Evolutionary conservation across 2,329 filamentous ascomycete genomes (phyloP).

Genomic region (Whalleya microplaca): DNA sequence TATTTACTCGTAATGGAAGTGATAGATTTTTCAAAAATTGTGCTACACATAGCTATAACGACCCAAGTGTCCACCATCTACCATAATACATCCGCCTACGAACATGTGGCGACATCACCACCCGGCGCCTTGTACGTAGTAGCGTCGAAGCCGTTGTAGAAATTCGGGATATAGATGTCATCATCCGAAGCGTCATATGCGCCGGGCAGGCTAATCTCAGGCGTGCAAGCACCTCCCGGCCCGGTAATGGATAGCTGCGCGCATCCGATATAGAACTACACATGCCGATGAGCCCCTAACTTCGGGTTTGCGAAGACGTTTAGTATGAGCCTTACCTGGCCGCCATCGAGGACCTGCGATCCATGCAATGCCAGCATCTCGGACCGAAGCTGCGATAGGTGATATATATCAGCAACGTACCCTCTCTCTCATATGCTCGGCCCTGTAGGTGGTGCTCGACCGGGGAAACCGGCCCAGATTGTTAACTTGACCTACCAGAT

Average conservation of each 20-base stretch:
- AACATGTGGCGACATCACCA: conserved; percentile 25
- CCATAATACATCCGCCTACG: no score
- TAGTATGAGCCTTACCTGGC: conserved; percentile 31
- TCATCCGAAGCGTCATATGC: conserved; percentile 35
- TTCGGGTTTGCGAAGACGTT: no score
- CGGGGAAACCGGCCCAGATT: no score
- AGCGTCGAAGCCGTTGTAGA: conserved; percentile 40
- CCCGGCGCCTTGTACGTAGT: conserved; percentile 37
- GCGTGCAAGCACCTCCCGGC: conserved; percentile 34
- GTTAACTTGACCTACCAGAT: conserved; percentile 36
- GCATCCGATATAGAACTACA: conserved; percentile 43
- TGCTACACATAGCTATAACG: no score
- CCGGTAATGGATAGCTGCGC: conserved; percentile 38
- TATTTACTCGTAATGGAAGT: no score
- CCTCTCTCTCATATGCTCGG: no score
- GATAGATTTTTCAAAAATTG: no score
- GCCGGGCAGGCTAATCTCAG: conserved; percentile 37
- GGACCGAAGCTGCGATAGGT: conserved; percentile 34
- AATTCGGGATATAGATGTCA: conserved; percentile 35
- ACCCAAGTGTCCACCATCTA: no score
- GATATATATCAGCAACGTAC: no score
- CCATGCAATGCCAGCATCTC: conserved; percentile 41
- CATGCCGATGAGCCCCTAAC: no score
- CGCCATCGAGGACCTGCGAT: conserved; percentile 32
- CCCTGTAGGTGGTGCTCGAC: no score